phyloP scores from a whole-genome alignment of 805 yeast genomes.

The Cephaloascus albidus region DNA sequence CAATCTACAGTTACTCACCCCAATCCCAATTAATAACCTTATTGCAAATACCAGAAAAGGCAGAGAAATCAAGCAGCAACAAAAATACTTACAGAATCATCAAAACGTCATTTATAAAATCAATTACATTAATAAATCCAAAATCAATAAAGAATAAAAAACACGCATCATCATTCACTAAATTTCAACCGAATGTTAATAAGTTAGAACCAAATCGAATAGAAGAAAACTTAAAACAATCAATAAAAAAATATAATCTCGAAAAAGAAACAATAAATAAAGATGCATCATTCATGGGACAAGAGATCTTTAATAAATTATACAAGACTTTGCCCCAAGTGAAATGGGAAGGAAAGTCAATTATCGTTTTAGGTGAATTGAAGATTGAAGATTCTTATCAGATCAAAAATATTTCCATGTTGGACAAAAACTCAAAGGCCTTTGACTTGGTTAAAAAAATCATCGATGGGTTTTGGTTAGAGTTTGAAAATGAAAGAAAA shows the following conservation, averaged over 20 bases:
- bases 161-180: neutral
- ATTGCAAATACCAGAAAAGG: neutral
- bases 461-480: constrained; percentile 19
- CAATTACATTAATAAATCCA: constrained; percentile 31
- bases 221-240: neutral
- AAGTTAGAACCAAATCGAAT: no score
- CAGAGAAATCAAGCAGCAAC: neutral
- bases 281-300: constrained; percentile 14
- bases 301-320: constrained; percentile 11
- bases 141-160: constrained; percentile 1
- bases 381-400: constrained; percentile 28
- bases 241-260: constrained; percentile 1
- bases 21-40: constrained; percentile 33
- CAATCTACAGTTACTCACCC: constrained; percentile 52
- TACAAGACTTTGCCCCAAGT: constrained; percentile 20
- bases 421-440: constrained; percentile 10
- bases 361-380: constrained; percentile 26
- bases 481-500: constrained; percentile 13
- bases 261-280: neutral
- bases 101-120: constrained; percentile 49
- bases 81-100: constrained; percentile 34
- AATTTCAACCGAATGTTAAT: neutral
- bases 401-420: constrained; percentile 14
- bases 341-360: constrained; percentile 21
- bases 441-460: constrained; percentile 13